phyloP scores from a whole-genome alignment of 208 protist genomes.

The Leishmania gerbilli region DNA sequence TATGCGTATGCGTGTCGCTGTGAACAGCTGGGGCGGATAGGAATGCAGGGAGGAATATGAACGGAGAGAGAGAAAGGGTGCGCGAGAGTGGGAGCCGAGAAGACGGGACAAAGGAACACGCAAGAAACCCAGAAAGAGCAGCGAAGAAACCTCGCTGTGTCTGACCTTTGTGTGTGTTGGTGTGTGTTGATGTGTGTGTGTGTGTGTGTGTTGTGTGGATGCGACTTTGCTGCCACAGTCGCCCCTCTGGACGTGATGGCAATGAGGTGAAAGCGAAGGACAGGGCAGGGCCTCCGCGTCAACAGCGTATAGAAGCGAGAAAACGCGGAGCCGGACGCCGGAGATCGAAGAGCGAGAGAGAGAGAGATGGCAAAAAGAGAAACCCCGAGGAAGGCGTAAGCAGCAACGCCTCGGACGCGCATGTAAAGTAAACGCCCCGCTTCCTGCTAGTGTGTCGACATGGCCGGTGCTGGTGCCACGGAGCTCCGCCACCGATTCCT shows the following conservation, averaged over 20 bases:
- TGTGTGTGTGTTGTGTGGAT: background rate
- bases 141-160: background rate
- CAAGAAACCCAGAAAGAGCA: background rate
- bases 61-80: no score
- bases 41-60: background rate
- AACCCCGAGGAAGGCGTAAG: background rate
- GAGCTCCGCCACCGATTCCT: background rate
- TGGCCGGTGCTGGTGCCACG: background rate
- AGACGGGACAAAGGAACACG: background rate
- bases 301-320: slow-evolving; percentile 3
- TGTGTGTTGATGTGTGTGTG: background rate
- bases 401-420: background rate
- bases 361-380: background rate
- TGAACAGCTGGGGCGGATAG: background rate
- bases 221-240: background rate
- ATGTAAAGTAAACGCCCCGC: background rate
- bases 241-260: background rate
- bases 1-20: background rate
- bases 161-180: background rate
- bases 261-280: background rate
- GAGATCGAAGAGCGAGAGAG: background rate
- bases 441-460: background rate
- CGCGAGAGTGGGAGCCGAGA: background rate
- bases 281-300: background rate
- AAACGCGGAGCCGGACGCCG: background rate